Evolutionary conservation across 2,329 filamentous ascomycete species (phyloP).

Genomic region (Fusarium solani-melongenae): DNA sequence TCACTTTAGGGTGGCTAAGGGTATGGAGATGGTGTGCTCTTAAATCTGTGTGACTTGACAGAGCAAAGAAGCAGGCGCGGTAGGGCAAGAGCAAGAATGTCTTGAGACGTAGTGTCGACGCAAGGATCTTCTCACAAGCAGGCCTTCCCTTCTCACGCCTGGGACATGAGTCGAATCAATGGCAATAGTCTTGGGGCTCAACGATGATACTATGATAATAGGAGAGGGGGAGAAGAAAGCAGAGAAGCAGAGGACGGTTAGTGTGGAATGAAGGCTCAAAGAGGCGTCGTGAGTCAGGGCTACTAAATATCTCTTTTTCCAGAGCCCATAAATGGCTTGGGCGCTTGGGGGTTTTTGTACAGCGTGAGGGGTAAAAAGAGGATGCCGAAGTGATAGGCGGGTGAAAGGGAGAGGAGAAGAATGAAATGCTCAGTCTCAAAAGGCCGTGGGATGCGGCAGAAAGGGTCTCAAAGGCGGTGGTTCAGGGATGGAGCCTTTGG

Average conservation of each 20-base stretch:
- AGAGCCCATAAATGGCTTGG: not conserved
- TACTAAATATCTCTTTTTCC: slow-evolving; percentile 5
- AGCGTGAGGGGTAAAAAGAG: not conserved
- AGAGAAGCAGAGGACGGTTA: not conserved
- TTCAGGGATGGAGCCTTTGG: slow-evolving; percentile 8
- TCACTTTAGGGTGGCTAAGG: not conserved
- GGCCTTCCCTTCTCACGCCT: not conserved
- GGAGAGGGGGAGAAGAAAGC: not conserved
- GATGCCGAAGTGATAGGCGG: not conserved
- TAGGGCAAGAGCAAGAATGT: not conserved
- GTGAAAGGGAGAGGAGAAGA: not conserved
- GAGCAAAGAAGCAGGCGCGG: not conserved
- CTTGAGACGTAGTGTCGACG: not conserved
- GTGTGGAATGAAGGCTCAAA: not conserved
- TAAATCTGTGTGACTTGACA: not conserved
- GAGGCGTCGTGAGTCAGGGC: not conserved
- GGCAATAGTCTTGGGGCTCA: not conserved
- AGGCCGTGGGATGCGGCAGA: slow-evolving; percentile 4
- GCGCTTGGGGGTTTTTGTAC: slow-evolving; percentile 31
- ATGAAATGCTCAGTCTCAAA: not conserved
- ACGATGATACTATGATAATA: not conserved
- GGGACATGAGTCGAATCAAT: not conserved
- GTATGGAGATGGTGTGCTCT: not conserved
- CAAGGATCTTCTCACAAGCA: not conserved
- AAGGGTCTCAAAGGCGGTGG: slow-evolving; percentile 25